Base-by-base conservation (phyloP, 495 filamentous ascomycete genomes). In the Amniculicola lignicola region DNA sequence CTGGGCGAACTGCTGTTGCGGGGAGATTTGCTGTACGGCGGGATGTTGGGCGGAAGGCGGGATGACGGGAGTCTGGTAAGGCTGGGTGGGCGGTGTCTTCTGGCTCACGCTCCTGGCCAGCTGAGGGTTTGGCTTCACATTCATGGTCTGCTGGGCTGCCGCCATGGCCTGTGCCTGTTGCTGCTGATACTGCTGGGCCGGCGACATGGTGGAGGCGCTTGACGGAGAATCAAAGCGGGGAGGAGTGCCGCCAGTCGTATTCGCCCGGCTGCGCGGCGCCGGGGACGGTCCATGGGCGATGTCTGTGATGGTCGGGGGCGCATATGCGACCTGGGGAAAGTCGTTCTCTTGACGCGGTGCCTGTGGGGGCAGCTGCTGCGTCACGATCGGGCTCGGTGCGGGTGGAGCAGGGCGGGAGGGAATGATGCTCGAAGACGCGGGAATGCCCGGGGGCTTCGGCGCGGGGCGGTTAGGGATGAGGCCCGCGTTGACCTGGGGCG, bases 131-230 rank as follows among this genome's bases (percentile, higher is more conserved):
- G 21, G 54, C 28, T 50, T 37, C 21, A 6, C 7, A 16, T 24
- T 41, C 41, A 79, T 72, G n/a, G 84, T 78, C 65, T 92, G 77
- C 59, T 86, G 89, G 2, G 86, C 83, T 42, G 84, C 84, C 4
- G 80, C 77, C 79, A 90, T 83, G 16, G 85, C 82, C 35, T 87
- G 82, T 61, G 90, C 84, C 67, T 94, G 90, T 54, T 94, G 88
- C 63, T 90, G 88, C 68, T 92, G 89, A 66, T 92, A 92, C 44
- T 77, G 76, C n/a, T 68, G 70, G 2, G 79, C 73, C 25, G 58
- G 58, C n/a, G 58, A 61, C 11, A 50, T 55, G 2, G 58, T 21
- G 4, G 73, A 71, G 11, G 69, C 61, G 43, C 73, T 64, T 3
- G 64, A 67, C 9, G 62, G 58, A 12, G 62, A 58, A 14, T 65